Evolutionary conservation across 2,329 filamentous ascomycete genomes (phyloP).

Genomic region (Didymella glomerata): DNA sequence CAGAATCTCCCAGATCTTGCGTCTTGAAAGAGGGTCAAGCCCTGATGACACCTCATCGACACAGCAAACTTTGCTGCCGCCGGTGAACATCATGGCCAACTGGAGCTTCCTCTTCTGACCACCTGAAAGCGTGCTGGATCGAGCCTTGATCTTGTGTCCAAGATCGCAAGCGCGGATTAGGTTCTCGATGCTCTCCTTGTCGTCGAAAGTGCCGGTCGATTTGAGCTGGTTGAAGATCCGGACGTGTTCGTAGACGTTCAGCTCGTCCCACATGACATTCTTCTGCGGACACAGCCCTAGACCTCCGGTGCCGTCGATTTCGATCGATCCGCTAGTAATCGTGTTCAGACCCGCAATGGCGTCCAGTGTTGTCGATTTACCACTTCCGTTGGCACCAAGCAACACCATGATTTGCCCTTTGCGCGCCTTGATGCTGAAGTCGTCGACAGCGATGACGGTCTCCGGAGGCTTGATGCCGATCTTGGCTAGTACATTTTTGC

Average conservation of each 20-base stretch:
- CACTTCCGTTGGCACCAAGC: conserved; percentile 87
- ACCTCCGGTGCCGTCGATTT: conserved; percentile 78
- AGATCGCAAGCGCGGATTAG: conserved; percentile 79
- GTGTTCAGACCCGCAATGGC: conserved; percentile 84
- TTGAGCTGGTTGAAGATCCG: conserved; percentile 85
- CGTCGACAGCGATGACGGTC: conserved; percentile 79
- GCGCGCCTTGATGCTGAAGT: conserved; percentile 73
- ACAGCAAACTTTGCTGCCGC: conserved; percentile 86
- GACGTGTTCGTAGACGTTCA: conserved; percentile 87
- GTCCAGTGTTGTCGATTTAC: conserved; percentile 89
- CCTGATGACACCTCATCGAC: conserved; percentile 92
- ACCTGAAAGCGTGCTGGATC: conserved; percentile 81
- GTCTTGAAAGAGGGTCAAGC: conserved; percentile 82
- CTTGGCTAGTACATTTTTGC: conserved; percentile 56
- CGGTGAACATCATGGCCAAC: conserved; percentile 93
- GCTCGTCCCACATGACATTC: conserved; percentile 90
- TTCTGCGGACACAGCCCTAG: conserved; percentile 90
- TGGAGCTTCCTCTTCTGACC: conserved; percentile 94
- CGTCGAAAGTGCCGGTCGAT: conserved; percentile 61
- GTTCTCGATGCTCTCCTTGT: conserved; percentile 65
- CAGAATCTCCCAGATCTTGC: conserved; percentile 95
- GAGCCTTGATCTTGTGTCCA: conserved; percentile 73
- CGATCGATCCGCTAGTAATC: conserved; percentile 78
- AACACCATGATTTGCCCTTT: conserved; percentile 86
- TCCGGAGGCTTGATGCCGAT: conserved; percentile 62